Evolutionary conservation across 139 green algal genomes (phyloP).

Genomic region (Chlamydomonas sphaeroides): DNA sequence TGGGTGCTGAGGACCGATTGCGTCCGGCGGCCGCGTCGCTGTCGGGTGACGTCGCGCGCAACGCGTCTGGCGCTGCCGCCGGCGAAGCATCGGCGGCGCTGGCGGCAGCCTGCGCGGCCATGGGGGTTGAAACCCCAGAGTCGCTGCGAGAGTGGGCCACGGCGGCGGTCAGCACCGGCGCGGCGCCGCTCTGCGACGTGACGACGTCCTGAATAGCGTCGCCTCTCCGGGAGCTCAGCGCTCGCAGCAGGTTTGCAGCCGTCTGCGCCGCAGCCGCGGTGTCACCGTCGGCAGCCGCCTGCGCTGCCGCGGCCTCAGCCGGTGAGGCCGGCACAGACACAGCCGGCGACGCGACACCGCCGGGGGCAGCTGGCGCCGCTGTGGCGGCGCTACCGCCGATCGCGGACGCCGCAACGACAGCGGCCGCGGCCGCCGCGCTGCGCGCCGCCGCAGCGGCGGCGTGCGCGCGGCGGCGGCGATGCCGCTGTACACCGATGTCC

Average conservation of each 20-base stretch:
- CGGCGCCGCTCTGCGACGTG: neutral
- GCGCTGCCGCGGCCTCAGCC: neutral
- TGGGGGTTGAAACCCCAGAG: constrained; percentile 25
- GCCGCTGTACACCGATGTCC: constrained; percentile 61
- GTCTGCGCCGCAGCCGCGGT: neutral
- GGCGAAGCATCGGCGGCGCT: neutral
- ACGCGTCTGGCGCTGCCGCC: neutral
- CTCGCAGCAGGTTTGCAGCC: neutral
- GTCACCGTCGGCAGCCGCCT: neutral
- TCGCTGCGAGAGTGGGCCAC: constrained; percentile 6
- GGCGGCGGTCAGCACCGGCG: too few species aligned
- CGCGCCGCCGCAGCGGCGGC: constrained; percentile 38
- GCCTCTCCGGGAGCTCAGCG: constrained; percentile 31
- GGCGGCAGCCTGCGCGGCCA: too few species aligned
- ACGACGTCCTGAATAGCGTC: constrained; percentile 42
- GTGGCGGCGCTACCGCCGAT: neutral
- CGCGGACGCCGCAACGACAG: neutral
- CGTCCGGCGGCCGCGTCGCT: too few species aligned
- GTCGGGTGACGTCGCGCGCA: neutral
- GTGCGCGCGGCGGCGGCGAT: constrained; percentile 38
- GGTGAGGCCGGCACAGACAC: too few species aligned
- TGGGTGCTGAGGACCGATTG: too few species aligned
- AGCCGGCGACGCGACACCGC: too few species aligned
- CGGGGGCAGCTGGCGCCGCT: neutral
- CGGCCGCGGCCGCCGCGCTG: neutral